phyloP scores from a whole-genome alignment of 106 monocot genomes.

The Xerophyta viscosa region DNA sequence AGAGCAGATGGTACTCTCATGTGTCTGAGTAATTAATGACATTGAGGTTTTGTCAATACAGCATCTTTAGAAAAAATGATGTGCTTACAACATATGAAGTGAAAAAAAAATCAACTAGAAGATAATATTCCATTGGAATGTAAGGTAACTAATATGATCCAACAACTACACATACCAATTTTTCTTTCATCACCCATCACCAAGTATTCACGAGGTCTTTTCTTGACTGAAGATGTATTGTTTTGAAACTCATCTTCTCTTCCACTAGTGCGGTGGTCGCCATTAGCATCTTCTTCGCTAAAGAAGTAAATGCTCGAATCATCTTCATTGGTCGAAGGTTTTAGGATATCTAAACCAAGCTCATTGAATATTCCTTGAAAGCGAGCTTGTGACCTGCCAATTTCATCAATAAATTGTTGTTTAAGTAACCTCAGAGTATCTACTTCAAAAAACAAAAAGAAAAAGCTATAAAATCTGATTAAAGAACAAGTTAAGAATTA shows the following conservation, averaged over 20 bases:
- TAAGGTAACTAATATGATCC: not conserved
- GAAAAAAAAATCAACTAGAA: too few species aligned
- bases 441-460: not conserved
- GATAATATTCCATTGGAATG: too few species aligned
- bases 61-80: too few species aligned
- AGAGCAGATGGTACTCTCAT: too few species aligned
- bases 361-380: slow-evolving; percentile 32
- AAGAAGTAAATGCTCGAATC: slow-evolving; percentile 42
- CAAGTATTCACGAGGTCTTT: slow-evolving; percentile 13
- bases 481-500: too few species aligned
- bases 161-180: slow-evolving; percentile 15
- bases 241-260: slow-evolving; percentile 16
- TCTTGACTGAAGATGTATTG: slow-evolving; percentile 25
- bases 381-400: slow-evolving; percentile 41
- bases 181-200: slow-evolving; percentile 29
- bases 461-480: too few species aligned
- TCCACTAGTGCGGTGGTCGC: slow-evolving; percentile 17
- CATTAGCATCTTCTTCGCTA: slow-evolving; percentile 30
- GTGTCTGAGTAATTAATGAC: too few species aligned
- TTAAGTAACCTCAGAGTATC: not conserved
- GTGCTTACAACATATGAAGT: too few species aligned
- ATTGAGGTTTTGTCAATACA: too few species aligned
- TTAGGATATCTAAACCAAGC: slow-evolving; percentile 33
- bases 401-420: not conserved
- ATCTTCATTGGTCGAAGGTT: slow-evolving; percentile 32